Base-by-base conservation (phyloP, 1,139 yeast species). In the Candida anutae region DNA sequence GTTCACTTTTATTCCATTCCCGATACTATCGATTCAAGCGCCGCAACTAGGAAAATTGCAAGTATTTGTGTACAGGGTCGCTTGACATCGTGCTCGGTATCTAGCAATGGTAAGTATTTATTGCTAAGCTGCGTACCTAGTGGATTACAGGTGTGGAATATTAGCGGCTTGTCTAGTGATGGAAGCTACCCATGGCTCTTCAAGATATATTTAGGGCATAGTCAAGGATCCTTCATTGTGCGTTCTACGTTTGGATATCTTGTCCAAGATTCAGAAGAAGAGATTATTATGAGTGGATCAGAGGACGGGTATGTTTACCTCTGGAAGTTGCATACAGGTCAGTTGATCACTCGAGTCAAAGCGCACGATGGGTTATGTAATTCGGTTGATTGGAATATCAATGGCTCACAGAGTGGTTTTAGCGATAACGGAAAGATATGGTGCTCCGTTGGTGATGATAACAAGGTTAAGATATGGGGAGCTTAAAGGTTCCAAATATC, bases 361-460 rank as follows among this genome's bases (percentile, higher is more conserved):
- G 95, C 82, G 1, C 97, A 90, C 46, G 55, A 53, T 11, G 75
- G 75, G 2, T 61, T 77, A 27, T 79, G 85, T 33, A 83, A 80
- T 46, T 71, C 81, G 28, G 93, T 87, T 4, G 75, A 78, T 34
- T 87, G 94, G 94, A 76, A 77, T 69, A 29, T 29, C 11, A 39
- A 50, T 46, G 53, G 55, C 19, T 28, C 29, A 27, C 27, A 30
- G n/a, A 33, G 35, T 11, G 34, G 33, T 14, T 29, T 36, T 2
- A 39, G 40, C 12, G 70, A 65, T 39, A 62, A 48, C 32, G 74
- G 75, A 16, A 56, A 63, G 23, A 52, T 77, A 47, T 77, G 87
- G 72, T 87, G 84, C 15, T 78, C 93, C 19, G 93, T 87, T 12
- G 84, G 94, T 12, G 96, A 87, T 51, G 96, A 87, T 50, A 69